Evolutionary conservation across 257 asterid species (phyloP).

Genomic region (Mitragyna speciosa): DNA sequence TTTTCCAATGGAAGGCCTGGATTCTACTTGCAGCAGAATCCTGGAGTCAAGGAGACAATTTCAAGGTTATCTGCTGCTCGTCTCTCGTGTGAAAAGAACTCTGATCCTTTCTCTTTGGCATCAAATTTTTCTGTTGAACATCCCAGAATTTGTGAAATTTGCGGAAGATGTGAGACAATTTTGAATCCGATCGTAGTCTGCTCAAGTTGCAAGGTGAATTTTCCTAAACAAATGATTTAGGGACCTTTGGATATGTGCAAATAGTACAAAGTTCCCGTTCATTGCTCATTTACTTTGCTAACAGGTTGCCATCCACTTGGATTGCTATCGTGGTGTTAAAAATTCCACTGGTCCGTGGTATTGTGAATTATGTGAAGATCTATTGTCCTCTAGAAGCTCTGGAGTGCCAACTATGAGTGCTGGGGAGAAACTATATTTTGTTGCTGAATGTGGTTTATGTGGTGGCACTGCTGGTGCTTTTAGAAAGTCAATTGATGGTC

Average conservation of each 20-base stretch:
- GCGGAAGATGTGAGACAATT: conserved; percentile 77
- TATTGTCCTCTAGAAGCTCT: conserved; percentile 55
- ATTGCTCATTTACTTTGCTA: conserved; percentile 2
- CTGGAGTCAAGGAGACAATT: conserved; percentile 60
- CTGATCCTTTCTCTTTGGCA: conserved; percentile 46
- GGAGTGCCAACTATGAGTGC: conserved; percentile 54
- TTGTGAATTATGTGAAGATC: conserved; percentile 91
- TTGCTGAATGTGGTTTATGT: conserved; percentile 90
- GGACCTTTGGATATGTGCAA: background rate
- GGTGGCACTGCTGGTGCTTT: conserved; percentile 99
- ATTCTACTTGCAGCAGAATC: conserved; percentile 51
- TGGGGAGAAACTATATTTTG: conserved; percentile 72
- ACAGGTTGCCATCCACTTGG: conserved; percentile 96
- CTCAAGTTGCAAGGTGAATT: conserved; percentile 85
- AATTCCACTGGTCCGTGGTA: conserved; percentile 85
- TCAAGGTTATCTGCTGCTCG: conserved; percentile 55
- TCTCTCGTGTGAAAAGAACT: conserved; percentile 46
- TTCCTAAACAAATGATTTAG: conserved; percentile 1
- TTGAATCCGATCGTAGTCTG: conserved; percentile 82
- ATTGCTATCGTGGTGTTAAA: conserved; percentile 82
- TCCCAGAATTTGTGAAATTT: conserved; percentile 79
- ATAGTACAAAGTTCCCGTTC: background rate
- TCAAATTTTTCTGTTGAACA: conserved; percentile 59
- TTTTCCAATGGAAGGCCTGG: conserved; percentile 46
- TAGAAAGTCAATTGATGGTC: conserved; percentile 83